Conservation (phyloP, 2,329 filamentous ascomycete species). For the Periconia sp. region DNA sequence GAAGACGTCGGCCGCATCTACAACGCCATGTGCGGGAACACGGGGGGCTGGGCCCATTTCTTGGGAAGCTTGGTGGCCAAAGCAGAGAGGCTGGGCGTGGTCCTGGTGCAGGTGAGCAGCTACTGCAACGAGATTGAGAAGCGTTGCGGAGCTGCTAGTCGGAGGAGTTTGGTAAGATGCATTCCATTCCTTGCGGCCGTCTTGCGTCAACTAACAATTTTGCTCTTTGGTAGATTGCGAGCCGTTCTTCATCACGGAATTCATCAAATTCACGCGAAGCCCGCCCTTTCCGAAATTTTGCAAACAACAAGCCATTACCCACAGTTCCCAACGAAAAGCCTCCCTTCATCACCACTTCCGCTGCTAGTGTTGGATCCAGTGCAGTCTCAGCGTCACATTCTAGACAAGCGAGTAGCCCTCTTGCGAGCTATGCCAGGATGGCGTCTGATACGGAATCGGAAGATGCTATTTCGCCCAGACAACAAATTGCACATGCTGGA, state of each 20-base stretch:
- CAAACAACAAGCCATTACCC: conserved; percentile 40
- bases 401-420: conserved; percentile 2
- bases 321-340: conserved; percentile 33
- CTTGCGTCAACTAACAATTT: conserved; percentile 4
- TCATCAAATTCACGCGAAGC: conserved; percentile 38
- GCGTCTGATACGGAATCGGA: conserved; percentile 21
- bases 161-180: conserved; percentile 68
- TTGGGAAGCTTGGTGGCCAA: conserved; percentile 75
- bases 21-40: conserved; percentile 88
- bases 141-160: conserved; percentile 79
- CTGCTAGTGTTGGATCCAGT: conserved; percentile 14
- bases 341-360: conserved; percentile 19
- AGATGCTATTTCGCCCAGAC: conserved; percentile 17
- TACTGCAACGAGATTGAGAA: conserved; percentile 85
- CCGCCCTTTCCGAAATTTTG: conserved; percentile 34
- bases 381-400: neutral
- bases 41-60: conserved; percentile 84
- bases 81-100: conserved; percentile 68
- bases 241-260: conserved; percentile 41
- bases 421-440: conserved; percentile 12
- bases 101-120: conserved; percentile 71
- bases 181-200: conserved; percentile 2
- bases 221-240: conserved; percentile 31
- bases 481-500: conserved; percentile 6
- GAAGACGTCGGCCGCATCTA: conserved; percentile 72